Percentiles rank a stretch among this genome's conserved stretches.
Conservation (phyloP, 2,329 filamentous ascomycete genomes). For the Colletotrichum truncatum region DNA sequence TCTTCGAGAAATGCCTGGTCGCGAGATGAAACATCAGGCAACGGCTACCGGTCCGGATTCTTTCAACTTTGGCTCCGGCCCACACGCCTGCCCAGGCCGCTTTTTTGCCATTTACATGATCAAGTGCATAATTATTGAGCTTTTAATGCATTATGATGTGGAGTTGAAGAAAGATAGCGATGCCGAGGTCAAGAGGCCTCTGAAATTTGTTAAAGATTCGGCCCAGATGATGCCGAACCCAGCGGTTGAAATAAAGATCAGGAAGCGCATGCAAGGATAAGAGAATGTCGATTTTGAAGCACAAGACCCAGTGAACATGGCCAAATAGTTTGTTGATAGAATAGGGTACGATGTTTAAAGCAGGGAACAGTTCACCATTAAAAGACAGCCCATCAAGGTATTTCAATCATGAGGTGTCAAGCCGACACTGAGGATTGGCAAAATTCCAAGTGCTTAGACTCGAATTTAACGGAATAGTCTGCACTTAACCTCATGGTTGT, state of each 20-base stretch:
- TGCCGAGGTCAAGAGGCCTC: not conserved
- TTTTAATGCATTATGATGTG: slow-evolving; percentile 30
- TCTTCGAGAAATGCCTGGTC: slow-evolving; percentile 28
- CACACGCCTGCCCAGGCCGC: slow-evolving; percentile 31
- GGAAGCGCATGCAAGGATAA: not conserved
- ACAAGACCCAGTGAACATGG: no score
- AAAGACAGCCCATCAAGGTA: no score
- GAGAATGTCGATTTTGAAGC: not conserved
- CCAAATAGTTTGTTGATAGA: not conserved
- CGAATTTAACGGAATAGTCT: no score
- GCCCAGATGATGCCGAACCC: slow-evolving; percentile 5
- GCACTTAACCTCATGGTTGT: no score
- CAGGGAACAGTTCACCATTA: no score
- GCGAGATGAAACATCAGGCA: slow-evolving; percentile 37
- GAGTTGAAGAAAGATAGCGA: not conserved
- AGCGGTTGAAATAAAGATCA: slow-evolving; percentile 3
- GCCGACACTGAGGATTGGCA: no score
- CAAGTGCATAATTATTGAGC: slow-evolving; percentile 29
- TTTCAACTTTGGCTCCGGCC: slow-evolving; percentile 49
- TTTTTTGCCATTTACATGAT: slow-evolving; percentile 31
- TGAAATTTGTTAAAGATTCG: not conserved
- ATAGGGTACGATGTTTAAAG: no score
- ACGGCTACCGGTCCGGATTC: slow-evolving; percentile 45
- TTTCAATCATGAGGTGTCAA: no score
- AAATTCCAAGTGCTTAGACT: no score